Base-by-base conservation (phyloP, 129 eudicot species). In the Flaveria brownii region DNA sequence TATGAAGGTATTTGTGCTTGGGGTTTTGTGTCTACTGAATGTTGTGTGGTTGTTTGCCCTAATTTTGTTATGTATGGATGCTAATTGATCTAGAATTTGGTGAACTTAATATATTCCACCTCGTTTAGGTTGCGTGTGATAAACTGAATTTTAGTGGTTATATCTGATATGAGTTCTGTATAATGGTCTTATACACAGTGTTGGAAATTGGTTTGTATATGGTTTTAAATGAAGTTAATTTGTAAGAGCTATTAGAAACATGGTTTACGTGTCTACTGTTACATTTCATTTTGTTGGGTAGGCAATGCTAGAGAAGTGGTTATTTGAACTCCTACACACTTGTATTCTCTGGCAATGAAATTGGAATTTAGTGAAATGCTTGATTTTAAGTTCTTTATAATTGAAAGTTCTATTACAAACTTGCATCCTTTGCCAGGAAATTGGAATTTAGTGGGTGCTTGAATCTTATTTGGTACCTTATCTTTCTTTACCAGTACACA, bases 1-100 rank as follows among this genome's bases (percentile, higher is more conserved):
- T 87, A 93, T 50, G 75, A 86, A 82, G 92, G 98, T 91, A 26
- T 16, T 14, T 54, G 5, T 18, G 16, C 13, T 13, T 55, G 6
- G n/a, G 15, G 23, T 15, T 41, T 43, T 10, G 3, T 60, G 8
- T 43, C 8, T 8, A 9, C 1, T 3, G 7, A 46, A 60, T 49
- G 59, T 23, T 65, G 10, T 54, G 33, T 23, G 9, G 25, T 66
- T 14, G 2, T 55, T 68, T 77, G 14, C 62, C 76, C 71, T 70
- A 70, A 45, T 60, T 36, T 57, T 57, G 33, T 17, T 45, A 22
- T 47, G 17, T 46, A 5, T 20, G 1, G 17, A 43, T 57, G 30
- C 6, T 68, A 14, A 26, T 23, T 56, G 69, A 18, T 78, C 8
- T 23, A 28, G 0, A 20, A 0, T 63, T 63, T 8, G 9, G 46